Conservation (phyloP, 2,329 filamentous ascomycete species). For the Curvularia lunata region DNA sequence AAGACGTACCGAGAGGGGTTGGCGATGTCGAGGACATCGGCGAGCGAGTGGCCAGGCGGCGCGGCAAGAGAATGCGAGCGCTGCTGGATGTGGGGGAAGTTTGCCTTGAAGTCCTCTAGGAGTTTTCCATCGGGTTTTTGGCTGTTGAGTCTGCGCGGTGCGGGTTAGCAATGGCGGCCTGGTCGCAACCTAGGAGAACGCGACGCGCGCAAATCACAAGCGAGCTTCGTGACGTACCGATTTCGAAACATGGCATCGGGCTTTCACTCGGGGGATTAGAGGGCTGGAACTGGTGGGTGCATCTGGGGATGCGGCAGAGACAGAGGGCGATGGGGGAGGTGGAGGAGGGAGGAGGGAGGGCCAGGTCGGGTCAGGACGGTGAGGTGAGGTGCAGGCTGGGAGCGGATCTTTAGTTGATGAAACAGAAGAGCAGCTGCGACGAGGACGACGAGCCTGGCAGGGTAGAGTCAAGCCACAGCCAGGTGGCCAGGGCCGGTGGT, state of each 20-base stretch:
- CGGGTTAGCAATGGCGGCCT: constrained; percentile 2
- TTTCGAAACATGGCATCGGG: constrained; percentile 53
- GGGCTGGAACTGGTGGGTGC: background rate
- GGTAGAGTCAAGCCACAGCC: constrained; percentile 42
- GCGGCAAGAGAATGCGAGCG: constrained; percentile 53
- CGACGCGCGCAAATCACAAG: constrained; percentile 40
- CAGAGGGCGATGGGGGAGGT: background rate
- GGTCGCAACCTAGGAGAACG: constrained; percentile 12
- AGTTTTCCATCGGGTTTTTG: constrained; percentile 88
- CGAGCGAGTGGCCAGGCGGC: constrained; percentile 54
- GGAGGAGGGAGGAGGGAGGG: background rate
- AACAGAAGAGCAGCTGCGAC: constrained; percentile 46
- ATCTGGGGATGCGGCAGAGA: constrained; percentile 2
- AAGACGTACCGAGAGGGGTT: constrained; percentile 53
- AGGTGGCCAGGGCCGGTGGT: constrained; percentile 32
- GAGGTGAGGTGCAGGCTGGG: background rate
- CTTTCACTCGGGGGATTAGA: constrained; percentile 14
- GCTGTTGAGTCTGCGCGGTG: constrained; percentile 67
- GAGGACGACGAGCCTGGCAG: constrained; percentile 27
- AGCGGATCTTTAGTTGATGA: constrained; percentile 37
- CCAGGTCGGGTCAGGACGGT: background rate
- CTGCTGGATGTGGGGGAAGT: constrained; percentile 72
- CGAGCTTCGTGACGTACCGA: constrained; percentile 46
- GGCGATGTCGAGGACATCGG: constrained; percentile 56
- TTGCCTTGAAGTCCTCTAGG: constrained; percentile 81